These are phyloP conservation scores for Cystoderma amianthinum DNA, from an alignment of 768 basidiomycete genomes.

Conservation along the genomic window DNA sequence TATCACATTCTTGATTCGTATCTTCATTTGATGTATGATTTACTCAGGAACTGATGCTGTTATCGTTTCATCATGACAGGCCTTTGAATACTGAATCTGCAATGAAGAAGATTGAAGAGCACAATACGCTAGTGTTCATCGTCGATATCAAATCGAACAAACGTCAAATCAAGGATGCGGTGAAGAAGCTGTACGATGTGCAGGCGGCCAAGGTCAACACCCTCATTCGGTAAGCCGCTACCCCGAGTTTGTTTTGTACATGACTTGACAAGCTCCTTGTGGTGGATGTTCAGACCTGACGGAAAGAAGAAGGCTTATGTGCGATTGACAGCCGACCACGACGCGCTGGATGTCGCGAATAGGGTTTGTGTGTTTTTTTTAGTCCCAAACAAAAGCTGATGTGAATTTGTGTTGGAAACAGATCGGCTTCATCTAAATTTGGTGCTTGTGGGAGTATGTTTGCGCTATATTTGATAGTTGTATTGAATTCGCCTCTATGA, in stretches of 20 bases:
- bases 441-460: neutral
- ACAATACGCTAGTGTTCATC: conserved; percentile 98
- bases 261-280: conserved; percentile 3
- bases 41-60: conserved; percentile 4
- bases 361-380: conserved; percentile 65
- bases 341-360: conserved; percentile 96
- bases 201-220: conserved; percentile 97
- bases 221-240: conserved; percentile 85
- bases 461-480: too few relatives aligned
- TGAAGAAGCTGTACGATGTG: conserved; percentile 98
- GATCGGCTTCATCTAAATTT: conserved; percentile 89
- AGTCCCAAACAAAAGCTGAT: too few relatives aligned
- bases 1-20: too few relatives aligned
- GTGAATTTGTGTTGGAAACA: conserved; percentile 17
- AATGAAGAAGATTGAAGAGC: conserved; percentile 99
- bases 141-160: conserved; percentile 96
- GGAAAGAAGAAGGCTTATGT: conserved; percentile 99
- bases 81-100: conserved; percentile 94
- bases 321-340: conserved; percentile 89
- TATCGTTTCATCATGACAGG: too few relatives aligned
- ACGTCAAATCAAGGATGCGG: conserved; percentile 98
- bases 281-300: conserved; percentile 62
- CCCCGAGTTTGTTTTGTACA: neutral
- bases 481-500: too few relatives aligned
- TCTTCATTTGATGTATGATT: neutral